A percentile compares a stretch with the other conserved stretches of the same genome.
These are phyloP conservation scores for Tranzscheliella williamsii DNA, from an alignment of 1,284 basidiomycete species.

Conservation along the genomic window DNA sequence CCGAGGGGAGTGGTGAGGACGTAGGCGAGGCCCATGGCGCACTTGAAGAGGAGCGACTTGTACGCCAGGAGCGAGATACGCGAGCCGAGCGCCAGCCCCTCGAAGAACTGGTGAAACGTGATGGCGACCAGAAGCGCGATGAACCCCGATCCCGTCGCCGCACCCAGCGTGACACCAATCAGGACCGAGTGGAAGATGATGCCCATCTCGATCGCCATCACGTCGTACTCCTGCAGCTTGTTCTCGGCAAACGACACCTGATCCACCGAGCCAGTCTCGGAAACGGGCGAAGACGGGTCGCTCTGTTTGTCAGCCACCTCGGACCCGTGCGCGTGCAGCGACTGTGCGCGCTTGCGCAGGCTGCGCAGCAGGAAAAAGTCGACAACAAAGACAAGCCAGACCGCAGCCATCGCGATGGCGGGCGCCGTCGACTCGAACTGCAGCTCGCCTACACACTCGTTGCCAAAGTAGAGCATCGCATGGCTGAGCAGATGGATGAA, in stretches of 20 bases:
- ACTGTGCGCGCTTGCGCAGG: too few species aligned
- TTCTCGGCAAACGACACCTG: constrained; percentile 5
- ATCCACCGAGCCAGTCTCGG: too few species aligned
- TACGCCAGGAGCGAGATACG: constrained; percentile 50
- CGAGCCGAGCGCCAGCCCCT: constrained; percentile 28
- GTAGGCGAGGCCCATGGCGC: constrained; percentile 45
- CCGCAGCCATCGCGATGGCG: constrained; percentile 58
- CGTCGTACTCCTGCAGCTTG: constrained; percentile 39
- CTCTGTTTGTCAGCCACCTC: background rate
- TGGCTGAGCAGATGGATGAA: constrained; percentile 64
- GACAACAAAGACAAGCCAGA: constrained; percentile 54
- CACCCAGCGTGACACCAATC: constrained; percentile 61
- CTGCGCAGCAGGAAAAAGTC: constrained; percentile 51
- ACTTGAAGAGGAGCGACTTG: constrained; percentile 16
- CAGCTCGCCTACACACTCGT: constrained; percentile 63
- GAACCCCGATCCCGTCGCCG: constrained; percentile 34
- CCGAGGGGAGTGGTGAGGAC: constrained; percentile 66
- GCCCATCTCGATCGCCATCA: constrained; percentile 62
- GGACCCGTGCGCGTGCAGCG: background rate
- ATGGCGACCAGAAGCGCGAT: constrained; percentile 56
- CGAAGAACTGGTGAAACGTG: constrained; percentile 54
- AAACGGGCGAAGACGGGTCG: constrained; percentile 1
- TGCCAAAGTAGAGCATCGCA: constrained; percentile 59
- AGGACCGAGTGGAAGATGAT: constrained; percentile 63
- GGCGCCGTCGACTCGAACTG: constrained; percentile 62